phyloP scores from a whole-genome alignment of 371 early-diverging fungal species.

The Lichtheimia corymbifera region DNA sequence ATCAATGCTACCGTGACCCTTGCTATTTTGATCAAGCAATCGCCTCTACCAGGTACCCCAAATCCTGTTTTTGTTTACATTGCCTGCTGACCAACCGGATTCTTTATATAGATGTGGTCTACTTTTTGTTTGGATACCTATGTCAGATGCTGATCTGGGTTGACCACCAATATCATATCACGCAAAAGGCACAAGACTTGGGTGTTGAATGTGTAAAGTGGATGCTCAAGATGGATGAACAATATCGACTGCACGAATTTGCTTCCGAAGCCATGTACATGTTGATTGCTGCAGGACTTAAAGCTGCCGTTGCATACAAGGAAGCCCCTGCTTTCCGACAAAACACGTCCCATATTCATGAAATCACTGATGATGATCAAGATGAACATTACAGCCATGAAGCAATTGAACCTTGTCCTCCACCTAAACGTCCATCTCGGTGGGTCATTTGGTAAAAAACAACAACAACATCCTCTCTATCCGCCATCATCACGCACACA shows the following conservation, averaged over 20 bases:
- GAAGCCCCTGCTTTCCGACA: constrained; percentile 44
- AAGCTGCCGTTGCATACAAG: constrained; percentile 65
- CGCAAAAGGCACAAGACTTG: constrained; percentile 52
- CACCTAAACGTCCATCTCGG: not conserved
- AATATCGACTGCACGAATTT: constrained; percentile 63
- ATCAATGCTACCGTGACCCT: constrained; percentile 23
- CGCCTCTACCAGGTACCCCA: constrained; percentile 24
- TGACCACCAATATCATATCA: constrained; percentile 52
- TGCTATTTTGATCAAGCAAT: constrained; percentile 29
- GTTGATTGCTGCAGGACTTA: constrained; percentile 53
- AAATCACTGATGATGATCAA: not conserved
- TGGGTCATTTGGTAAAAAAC: not conserved
- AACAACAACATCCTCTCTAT: not conserved
- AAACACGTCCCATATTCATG: not conserved
- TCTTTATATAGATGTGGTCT: constrained; percentile 23
- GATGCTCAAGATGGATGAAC: constrained; percentile 56
- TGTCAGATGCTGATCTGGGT: constrained; percentile 48
- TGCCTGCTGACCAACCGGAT: not conserved
- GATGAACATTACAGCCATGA: not conserved
- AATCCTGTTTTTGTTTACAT: not conserved
- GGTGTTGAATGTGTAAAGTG: constrained; percentile 51
- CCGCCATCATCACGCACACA: not conserved
- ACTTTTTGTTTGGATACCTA: constrained; percentile 44
- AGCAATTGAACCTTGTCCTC: not conserved
- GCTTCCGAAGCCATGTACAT: constrained; percentile 58